Conservation (phyloP, 805 yeast species). For the Zygotorulaspora chibaensis region DNA sequence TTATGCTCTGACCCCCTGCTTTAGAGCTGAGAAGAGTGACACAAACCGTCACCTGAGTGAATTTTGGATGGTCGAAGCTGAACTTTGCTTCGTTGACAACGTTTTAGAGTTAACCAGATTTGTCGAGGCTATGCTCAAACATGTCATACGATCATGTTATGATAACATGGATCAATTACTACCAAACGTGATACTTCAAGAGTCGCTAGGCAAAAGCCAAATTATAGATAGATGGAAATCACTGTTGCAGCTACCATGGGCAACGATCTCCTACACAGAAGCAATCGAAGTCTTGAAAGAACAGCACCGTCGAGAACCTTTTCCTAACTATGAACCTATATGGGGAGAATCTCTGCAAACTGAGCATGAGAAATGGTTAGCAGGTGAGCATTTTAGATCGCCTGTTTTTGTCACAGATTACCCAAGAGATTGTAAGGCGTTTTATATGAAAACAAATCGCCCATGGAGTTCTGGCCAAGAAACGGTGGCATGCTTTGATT, state of each 20-base stretch:
- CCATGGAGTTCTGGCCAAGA: constrained; percentile 32
- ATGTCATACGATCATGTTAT: constrained; percentile 38
- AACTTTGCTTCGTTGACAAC: constrained; percentile 59
- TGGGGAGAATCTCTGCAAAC: constrained; percentile 77
- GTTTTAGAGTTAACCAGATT: constrained; percentile 59
- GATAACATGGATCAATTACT: constrained; percentile 24
- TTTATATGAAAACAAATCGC: constrained; percentile 71
- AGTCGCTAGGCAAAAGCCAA: constrained; percentile 20
- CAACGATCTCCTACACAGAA: constrained; percentile 64
- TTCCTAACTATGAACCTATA: constrained; percentile 41
- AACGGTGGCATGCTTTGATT: constrained; percentile 88
- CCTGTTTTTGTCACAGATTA: constrained; percentile 91
- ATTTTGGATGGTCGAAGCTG: constrained; percentile 98
- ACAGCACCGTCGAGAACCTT: constrained; percentile 32
- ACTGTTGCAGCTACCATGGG: constrained; percentile 54
- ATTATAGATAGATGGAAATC: constrained; percentile 56
- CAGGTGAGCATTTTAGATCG: constrained; percentile 58
- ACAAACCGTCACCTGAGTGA: constrained; percentile 90
- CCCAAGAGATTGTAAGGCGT: constrained; percentile 76
- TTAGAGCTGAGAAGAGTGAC: constrained; percentile 88
- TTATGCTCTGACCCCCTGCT: constrained; percentile 88
- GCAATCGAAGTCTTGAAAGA: constrained; percentile 57
- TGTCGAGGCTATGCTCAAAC: constrained; percentile 66
- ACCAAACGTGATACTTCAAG: constrained; percentile 15
- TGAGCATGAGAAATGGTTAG: constrained; percentile 89